Conservation (phyloP, 768 basidiomycete species). For the Mycena filopes region DNA sequence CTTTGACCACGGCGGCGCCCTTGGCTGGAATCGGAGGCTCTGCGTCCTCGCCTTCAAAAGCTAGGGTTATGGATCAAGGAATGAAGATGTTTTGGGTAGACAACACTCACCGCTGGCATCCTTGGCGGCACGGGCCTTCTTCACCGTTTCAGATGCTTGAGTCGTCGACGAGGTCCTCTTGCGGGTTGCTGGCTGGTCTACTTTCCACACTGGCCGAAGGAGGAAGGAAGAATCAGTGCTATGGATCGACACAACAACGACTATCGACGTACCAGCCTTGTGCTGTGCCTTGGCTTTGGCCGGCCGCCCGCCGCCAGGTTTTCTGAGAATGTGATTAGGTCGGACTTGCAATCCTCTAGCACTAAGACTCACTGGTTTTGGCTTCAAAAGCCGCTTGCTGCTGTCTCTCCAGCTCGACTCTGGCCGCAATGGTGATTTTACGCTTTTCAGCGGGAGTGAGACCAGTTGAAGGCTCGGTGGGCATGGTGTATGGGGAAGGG, state of each 20-base stretch:
- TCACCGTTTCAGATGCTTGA: neutral
- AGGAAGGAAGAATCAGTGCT: no score
- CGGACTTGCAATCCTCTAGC: no score
- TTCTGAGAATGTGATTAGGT: neutral
- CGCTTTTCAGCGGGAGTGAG: conserved; percentile 3
- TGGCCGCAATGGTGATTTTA: conserved; percentile 1
- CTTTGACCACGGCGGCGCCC: no score
- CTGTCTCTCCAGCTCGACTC: neutral
- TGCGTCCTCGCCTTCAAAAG: no score
- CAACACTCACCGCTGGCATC: no score
- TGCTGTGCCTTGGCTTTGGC: neutral
- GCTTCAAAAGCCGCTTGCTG: neutral
- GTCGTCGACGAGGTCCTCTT: conserved; percentile 11
- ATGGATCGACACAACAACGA: no score
- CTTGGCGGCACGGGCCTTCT: no score
- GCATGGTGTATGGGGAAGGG: no score
- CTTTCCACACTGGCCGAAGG: neutral
- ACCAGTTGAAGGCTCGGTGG: no score
- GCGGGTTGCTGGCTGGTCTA: neutral
- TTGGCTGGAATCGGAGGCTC: no score
- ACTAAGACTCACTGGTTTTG: neutral
- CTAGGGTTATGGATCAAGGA: no score
- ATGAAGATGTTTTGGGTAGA: neutral
- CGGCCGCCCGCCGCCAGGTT: neutral
- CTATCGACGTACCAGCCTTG: conserved; percentile 2